A percentile compares a stretch with the other conserved stretches of the same genome.
phyloP scores from a whole-genome alignment of 306 rosid genomes.

The Delonix regia region DNA sequence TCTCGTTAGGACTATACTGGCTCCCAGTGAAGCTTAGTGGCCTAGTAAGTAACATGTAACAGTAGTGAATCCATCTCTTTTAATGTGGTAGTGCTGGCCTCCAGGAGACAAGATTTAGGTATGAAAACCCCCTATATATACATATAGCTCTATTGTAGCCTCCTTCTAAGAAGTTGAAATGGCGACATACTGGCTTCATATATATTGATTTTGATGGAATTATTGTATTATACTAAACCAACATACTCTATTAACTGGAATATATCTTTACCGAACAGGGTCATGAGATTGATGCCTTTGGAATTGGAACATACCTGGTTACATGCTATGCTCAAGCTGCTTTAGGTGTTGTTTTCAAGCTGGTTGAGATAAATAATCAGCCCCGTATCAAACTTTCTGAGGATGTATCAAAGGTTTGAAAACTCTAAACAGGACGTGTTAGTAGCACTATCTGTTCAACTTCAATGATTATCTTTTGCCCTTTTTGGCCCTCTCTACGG shows the following conservation, averaged over 20 bases:
- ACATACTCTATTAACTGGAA: slow-evolving; percentile 20
- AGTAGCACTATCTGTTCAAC: not conserved
- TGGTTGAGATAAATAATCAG: slow-evolving; percentile 80
- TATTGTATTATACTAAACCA: not conserved
- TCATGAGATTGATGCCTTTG: slow-evolving; percentile 82
- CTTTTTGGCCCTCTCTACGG: slow-evolving; percentile 25
- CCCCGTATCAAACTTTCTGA: slow-evolving; percentile 91
- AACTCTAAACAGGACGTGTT: slow-evolving; percentile 6
- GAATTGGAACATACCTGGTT: slow-evolving; percentile 87
- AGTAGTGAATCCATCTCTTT: not conserved
- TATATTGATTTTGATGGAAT: slow-evolving; percentile 23
- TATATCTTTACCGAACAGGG: slow-evolving; percentile 49
- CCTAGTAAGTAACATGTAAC: not conserved
- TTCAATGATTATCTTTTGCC: not conserved
- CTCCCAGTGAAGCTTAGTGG: not conserved
- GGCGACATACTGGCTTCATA: not conserved
- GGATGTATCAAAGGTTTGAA: slow-evolving; percentile 78
- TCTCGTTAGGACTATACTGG: not conserved
- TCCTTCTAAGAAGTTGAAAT: not conserved
- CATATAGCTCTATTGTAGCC: not conserved
- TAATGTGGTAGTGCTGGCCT: not conserved
- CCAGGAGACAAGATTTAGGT: not conserved
- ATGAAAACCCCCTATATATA: not conserved
- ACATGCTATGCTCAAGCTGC: slow-evolving; percentile 94
- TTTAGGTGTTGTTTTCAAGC: slow-evolving; percentile 88